Percentiles rank a stretch among this genome's conserved stretches.
phyloP scores from a whole-genome alignment of 768 basidiomycete genomes.

The Trametes maxima region DNA sequence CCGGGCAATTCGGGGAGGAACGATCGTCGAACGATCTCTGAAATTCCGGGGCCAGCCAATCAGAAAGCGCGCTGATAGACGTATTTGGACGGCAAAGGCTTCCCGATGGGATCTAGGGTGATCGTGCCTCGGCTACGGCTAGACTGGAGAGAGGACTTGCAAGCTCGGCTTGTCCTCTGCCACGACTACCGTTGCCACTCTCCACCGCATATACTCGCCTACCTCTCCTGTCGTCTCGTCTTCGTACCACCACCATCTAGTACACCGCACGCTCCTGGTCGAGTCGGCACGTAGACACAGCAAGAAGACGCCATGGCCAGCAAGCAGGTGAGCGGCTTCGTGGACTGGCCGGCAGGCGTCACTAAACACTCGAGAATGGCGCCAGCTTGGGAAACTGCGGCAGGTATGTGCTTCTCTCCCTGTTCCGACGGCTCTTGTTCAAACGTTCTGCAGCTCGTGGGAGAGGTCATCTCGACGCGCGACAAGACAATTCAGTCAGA shows the following conservation, averaged over 20 bases:
- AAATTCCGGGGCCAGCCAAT: conserved; percentile 16
- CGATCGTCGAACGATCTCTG: conserved; percentile 20
- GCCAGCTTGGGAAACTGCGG: conserved; percentile 73
- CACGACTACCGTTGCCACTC: conserved; percentile 21
- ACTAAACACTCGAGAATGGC: conserved; percentile 15
- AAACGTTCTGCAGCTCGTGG: conserved; percentile 67
- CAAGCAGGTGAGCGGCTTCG: conserved; percentile 52
- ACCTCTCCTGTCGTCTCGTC: not conserved
- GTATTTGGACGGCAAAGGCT: conserved; percentile 15
- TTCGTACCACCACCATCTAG: not conserved
- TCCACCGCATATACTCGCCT: conserved; percentile 1
- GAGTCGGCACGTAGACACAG: not conserved
- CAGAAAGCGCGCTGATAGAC: not conserved
- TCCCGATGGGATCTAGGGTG: conserved; percentile 25
- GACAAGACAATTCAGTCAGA: conserved; percentile 80
- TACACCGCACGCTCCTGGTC: not conserved
- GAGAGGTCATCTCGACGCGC: conserved; percentile 82
- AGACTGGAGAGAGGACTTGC: conserved; percentile 1
- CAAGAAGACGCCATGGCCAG: conserved; percentile 52
- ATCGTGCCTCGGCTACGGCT: conserved; percentile 14
- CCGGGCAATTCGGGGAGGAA: conserved; percentile 7
- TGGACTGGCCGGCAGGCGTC: not conserved
- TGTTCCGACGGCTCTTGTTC: not conserved
- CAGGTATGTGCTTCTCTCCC: conserved; percentile 52
- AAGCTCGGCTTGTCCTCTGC: conserved; percentile 13